Percentiles rank a stretch among this genome's conserved stretches.
Conservation (phyloP, 345 rosid species). For the Murraya paniculata region DNA sequence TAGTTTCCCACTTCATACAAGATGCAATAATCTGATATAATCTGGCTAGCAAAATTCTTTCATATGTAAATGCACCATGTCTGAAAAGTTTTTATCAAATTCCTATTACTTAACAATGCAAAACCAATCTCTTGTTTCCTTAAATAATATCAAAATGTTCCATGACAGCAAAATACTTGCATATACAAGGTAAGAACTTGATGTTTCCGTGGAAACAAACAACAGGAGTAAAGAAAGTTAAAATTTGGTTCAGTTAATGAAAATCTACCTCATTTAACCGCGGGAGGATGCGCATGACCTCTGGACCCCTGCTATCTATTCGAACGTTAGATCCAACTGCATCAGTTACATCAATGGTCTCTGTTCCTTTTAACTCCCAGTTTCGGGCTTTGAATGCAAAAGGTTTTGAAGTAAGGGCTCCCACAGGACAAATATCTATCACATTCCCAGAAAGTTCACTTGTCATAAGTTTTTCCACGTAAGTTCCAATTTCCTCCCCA, state of each 20-base stretch:
- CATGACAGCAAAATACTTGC: not conserved
- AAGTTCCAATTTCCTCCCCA: slow-evolving; percentile 99
- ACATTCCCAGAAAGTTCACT: slow-evolving; percentile 99
- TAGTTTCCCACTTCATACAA: not conserved
- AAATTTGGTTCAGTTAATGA: not conserved
- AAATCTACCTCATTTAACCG: slow-evolving; percentile 83
- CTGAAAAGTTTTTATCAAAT: not conserved
- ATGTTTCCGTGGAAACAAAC: slow-evolving; percentile 7
- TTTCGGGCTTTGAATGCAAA: slow-evolving; percentile 99
- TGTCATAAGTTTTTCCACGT: slow-evolving; percentile 97
- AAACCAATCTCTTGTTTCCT: not conserved
- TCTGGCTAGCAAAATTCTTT: not conserved
- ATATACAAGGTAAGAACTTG: not conserved
- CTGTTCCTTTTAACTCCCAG: slow-evolving; percentile 98
- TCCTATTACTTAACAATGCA: not conserved
- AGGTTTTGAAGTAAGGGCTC: slow-evolving; percentile 96
- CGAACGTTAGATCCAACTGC: slow-evolving; percentile 98
- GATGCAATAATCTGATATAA: not conserved
- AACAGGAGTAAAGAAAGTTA: not conserved
- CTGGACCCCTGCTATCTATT: slow-evolving; percentile 98
- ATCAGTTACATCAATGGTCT: slow-evolving; percentile 90
- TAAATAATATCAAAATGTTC: not conserved
- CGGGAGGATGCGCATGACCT: slow-evolving; percentile 89
- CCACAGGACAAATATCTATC: slow-evolving; percentile 97
- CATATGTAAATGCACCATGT: not conserved